These are phyloP conservation scores for Rhizomucor pusillus DNA, from an alignment of 371 early-diverging fungal genomes.

Conservation along the genomic window DNA sequence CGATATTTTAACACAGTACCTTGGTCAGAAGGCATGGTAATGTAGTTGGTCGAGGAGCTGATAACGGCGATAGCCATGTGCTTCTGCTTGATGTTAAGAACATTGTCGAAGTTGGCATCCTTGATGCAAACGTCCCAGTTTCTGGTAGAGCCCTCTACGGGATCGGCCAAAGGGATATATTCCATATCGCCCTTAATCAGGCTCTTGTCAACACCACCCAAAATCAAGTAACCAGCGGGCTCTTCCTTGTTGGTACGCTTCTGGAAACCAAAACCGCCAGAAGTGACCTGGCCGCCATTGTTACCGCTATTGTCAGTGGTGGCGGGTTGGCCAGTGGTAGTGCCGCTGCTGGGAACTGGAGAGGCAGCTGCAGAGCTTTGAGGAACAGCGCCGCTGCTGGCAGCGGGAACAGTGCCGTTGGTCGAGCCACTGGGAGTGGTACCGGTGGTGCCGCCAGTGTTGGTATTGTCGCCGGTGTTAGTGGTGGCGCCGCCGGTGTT, in stretches of 20 bases:
- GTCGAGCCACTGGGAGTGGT: background rate
- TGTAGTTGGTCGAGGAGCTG: conserved; percentile 35
- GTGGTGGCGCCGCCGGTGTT: conserved; percentile 2
- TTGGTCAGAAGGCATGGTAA: conserved; percentile 43
- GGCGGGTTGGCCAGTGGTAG: conserved; percentile 1
- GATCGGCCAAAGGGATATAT: conserved; percentile 25
- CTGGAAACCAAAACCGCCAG: conserved; percentile 29
- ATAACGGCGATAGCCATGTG: conserved; percentile 36
- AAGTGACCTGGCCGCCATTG: conserved; percentile 11
- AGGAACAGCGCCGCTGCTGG: conserved; percentile 4
- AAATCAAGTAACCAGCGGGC: conserved; percentile 43
- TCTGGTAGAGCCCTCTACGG: conserved; percentile 17
- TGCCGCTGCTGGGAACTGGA: background rate
- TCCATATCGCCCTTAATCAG: conserved; percentile 38
- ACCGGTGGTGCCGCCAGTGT: conserved; percentile 1
- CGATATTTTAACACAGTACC: conserved; percentile 14
- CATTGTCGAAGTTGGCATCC: conserved; percentile 33
- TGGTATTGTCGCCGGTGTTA: background rate
- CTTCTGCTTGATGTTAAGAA: conserved; percentile 24
- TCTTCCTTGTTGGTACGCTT: conserved; percentile 24
- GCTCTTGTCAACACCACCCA: conserved; percentile 43
- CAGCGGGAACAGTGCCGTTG: conserved; percentile 5
- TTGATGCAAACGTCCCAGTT: conserved; percentile 46
- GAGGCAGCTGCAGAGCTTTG: background rate
- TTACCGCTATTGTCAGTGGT: conserved; percentile 6